phyloP scores from a whole-genome alignment of 257 asterid genomes.

The Perilla frutescens region DNA sequence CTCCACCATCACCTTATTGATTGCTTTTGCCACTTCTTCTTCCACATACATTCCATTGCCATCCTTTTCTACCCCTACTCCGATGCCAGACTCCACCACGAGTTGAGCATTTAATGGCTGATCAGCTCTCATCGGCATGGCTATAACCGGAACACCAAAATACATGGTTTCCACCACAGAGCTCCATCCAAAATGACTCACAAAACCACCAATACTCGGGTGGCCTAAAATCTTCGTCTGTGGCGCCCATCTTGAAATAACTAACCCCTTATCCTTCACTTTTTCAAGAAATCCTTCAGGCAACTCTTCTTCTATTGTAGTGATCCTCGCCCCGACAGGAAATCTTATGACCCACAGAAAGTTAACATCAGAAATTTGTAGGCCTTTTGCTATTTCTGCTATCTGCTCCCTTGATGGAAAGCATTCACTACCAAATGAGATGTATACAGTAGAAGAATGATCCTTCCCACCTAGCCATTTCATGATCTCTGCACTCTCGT shows the following conservation, averaged over 20 bases:
- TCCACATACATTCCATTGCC: slow-evolving; percentile 37
- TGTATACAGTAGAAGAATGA: slow-evolving; percentile 36
- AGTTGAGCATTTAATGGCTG: slow-evolving; percentile 43
- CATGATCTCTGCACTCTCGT: slow-evolving; percentile 22
- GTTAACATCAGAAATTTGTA: slow-evolving; percentile 30
- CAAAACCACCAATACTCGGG: slow-evolving; percentile 39
- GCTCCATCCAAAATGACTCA: slow-evolving; percentile 52
- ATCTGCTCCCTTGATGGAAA: slow-evolving; percentile 38
- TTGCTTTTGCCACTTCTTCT: slow-evolving; percentile 37
- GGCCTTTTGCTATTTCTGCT: slow-evolving; percentile 36
- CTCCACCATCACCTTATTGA: slow-evolving; percentile 39
- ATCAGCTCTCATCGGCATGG: slow-evolving; percentile 39
- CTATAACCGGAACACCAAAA: slow-evolving; percentile 43
- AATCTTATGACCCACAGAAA: slow-evolving; percentile 45
- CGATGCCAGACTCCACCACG: slow-evolving; percentile 37
- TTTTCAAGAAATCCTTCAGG: slow-evolving; percentile 42
- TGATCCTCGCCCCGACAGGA: slow-evolving; percentile 29
- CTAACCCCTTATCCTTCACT: slow-evolving; percentile 33
- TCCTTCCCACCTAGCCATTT: slow-evolving; percentile 39
- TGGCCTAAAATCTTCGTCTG: slow-evolving; percentile 40
- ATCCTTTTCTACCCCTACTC: slow-evolving; percentile 44
- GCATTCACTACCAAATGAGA: slow-evolving; percentile 48
- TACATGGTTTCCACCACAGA: slow-evolving; percentile 37
- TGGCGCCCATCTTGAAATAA: slow-evolving; percentile 40
- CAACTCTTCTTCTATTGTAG: slow-evolving; percentile 9